Evolutionary conservation across 2,329 filamentous ascomycete genomes (phyloP).

Genomic region (Escovopsis sp.): DNA sequence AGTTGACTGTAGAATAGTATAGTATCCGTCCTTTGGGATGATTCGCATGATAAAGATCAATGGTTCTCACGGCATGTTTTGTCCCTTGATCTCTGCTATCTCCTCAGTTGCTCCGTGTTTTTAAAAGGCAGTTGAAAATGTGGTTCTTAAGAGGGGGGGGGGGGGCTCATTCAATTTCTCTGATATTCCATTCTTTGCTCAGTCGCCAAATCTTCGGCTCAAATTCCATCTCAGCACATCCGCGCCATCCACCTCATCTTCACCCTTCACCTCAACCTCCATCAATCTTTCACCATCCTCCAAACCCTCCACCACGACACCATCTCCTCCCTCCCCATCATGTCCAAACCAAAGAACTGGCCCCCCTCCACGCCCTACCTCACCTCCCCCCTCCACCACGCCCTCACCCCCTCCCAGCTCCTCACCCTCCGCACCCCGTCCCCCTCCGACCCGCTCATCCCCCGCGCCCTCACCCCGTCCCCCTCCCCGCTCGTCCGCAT

Average conservation of each 20-base stretch:
- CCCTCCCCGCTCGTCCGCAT: conserved; percentile 40
- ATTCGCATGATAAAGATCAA: conserved; percentile 1
- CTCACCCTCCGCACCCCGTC: conserved; percentile 20
- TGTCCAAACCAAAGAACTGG: conserved; percentile 42
- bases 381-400: conserved; percentile 30
- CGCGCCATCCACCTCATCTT: not conserved
- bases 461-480: conserved; percentile 20
- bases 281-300: too few species aligned
- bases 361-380: conserved; percentile 39
- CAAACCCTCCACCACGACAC: too few species aligned
- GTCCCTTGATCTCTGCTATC: not conserved
- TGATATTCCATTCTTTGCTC: too few species aligned
- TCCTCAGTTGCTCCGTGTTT: too few species aligned
- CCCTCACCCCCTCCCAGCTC: conserved; percentile 28
- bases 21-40: not conserved
- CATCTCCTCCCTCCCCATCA: too few species aligned
- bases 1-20: conserved; percentile 3
- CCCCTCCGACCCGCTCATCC: not conserved
- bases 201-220: conserved; percentile 4
- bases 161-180: too few species aligned
- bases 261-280: too few species aligned
- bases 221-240: not conserved
- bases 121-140: not conserved
- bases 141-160: too few species aligned
- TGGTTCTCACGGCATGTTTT: not conserved